Evolutionary conservation across 345 rosid species (phyloP).

Genomic region (Xanthoceras sorbifolium): DNA sequence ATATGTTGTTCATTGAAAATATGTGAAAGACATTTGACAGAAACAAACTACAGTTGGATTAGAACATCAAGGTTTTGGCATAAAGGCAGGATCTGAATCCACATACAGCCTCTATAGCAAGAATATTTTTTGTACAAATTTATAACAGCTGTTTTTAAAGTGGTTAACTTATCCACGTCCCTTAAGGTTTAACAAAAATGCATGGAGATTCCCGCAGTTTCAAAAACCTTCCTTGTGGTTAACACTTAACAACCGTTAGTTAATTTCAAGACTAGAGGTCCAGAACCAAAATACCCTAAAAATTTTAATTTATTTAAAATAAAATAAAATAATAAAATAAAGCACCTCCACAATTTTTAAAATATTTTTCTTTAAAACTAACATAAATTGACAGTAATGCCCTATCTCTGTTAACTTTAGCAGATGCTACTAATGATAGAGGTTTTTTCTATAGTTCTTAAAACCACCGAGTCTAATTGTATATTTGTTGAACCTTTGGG

Average conservation of each 20-base stretch:
- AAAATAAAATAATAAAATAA: neutral
- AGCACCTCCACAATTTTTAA: neutral
- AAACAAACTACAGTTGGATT: neutral
- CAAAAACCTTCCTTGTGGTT: neutral
- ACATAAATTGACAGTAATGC: neutral
- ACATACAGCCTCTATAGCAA: neutral
- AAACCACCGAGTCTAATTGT: neutral
- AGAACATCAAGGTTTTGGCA: conserved; percentile 3
- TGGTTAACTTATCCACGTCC: conserved; percentile 1
- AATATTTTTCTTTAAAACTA: neutral
- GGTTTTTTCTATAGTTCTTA: neutral
- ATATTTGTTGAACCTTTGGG: neutral
- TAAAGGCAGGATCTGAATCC: neutral
- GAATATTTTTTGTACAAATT: neutral
- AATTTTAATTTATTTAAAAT: neutral
- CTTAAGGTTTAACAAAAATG: neutral
- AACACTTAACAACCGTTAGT: neutral
- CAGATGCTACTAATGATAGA: neutral
- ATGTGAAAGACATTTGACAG: neutral
- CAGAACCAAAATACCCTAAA: neutral
- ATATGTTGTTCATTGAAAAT: neutral
- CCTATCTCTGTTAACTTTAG: neutral
- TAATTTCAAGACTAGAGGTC: neutral
- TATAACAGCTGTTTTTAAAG: neutral
- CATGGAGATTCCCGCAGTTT: neutral